Base-by-base conservation (phyloP, 768 basidiomycete species). In the Fistulinella prunicolor region DNA sequence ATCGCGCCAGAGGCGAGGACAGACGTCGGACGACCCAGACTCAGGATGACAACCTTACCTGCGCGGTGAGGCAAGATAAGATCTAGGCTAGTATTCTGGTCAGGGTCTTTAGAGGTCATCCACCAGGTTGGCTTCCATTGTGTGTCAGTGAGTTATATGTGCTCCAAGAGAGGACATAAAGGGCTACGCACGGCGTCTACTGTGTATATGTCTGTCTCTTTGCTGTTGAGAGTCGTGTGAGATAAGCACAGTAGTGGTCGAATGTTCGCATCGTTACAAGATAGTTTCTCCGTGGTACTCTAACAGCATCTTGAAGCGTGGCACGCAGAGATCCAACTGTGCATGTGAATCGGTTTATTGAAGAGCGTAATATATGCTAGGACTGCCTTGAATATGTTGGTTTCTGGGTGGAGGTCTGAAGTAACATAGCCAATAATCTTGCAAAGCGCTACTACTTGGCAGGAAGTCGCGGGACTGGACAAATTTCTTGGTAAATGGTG, bases 1-100 rank as follows among this genome's bases (percentile, higher is more conserved):
- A 23, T 19, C 20, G 21, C 17, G 38, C 47, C 38, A 29, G 37
- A 47, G 22, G 46, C 41, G 16, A 46, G 22, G 42, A 49, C 32
- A 20, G 38, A 36, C 32, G 24, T 35, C 3, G 38, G 17, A 36
- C n/a, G n/a, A n/a, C n/a, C n/a, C n/a, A 38, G 20, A 41, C 35
- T 32, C 38, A 47, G 17, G 4, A 19, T 20, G 24, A 24, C 35
- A 23, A 34, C 4, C 3, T 26, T 42, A 3, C 41, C 20, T 14
- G 16, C 24, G 29, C 24, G 39, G 9, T 42, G 30, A 12, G 24
- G 21, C 22, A n/a, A 28, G 38, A 54, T 35, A 16, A 43, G 38
- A 28, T 30, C 20, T 21, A 51, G 32, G 21, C n/a, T n/a, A 36
- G 14, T 5, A 36, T 32, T 14, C 28, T 53, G 10, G 43, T 32